Percentiles rank a stretch among this genome's conserved stretches.
phyloP scores from a whole-genome alignment of 2,329 filamentous ascomycete species.

The Colletotrichum liriopes region DNA sequence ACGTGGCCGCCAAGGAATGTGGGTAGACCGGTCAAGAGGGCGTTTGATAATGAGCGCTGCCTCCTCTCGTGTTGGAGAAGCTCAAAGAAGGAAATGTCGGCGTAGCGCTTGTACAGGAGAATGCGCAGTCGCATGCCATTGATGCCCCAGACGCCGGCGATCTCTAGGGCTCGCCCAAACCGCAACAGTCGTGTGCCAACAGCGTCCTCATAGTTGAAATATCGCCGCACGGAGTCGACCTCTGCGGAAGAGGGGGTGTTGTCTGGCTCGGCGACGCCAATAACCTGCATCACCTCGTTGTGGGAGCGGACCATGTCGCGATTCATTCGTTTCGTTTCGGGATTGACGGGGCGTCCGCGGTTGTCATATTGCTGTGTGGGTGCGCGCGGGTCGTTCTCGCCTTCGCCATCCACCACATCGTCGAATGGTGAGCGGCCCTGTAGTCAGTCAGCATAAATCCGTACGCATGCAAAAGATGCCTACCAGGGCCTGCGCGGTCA shows the following conservation, averaged over 20 bases:
- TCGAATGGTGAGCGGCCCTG: constrained; percentile 75
- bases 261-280: constrained; percentile 74
- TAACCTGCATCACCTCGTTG: constrained; percentile 76
- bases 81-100: constrained; percentile 64
- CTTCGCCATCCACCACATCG: constrained; percentile 67
- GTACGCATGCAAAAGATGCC: constrained; percentile 43
- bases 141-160: constrained; percentile 66
- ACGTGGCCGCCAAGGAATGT: constrained; percentile 54
- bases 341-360: constrained; percentile 70
- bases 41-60: constrained; percentile 51
- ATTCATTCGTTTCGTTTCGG: constrained; percentile 68
- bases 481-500: constrained; percentile 72
- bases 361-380: constrained; percentile 68
- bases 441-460: constrained; percentile 10
- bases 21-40: constrained; percentile 59
- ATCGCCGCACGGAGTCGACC: constrained; percentile 58
- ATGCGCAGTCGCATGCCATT: constrained; percentile 69
- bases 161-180: constrained; percentile 55
- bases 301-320: constrained; percentile 72
- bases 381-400: constrained; percentile 57
- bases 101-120: constrained; percentile 68
- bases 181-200: constrained; percentile 59
- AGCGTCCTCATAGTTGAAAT: constrained; percentile 64
- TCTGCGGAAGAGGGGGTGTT: constrained; percentile 58
- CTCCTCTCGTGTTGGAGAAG: constrained; percentile 55